Percentiles rank a stretch among this genome's conserved stretches.
Evolutionary conservation across 2,329 filamentous ascomycete genomes (phyloP).

Genomic region (Aureobasidium pullulans): DNA sequence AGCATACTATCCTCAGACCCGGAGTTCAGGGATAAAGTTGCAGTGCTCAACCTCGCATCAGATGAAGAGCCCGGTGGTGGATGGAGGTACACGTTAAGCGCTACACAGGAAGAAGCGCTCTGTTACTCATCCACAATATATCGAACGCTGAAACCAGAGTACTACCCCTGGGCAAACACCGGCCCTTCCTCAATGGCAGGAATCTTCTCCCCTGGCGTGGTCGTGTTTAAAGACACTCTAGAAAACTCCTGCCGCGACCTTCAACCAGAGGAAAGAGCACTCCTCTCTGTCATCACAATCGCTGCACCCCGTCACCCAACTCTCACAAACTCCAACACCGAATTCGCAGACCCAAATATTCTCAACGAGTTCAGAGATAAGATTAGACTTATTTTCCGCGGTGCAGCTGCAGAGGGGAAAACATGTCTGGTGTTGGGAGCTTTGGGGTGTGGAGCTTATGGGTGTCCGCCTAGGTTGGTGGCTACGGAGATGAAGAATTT

Average conservation of each 20-base stretch:
- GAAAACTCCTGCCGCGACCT: neutral
- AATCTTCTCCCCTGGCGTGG: neutral
- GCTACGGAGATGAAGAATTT: neutral
- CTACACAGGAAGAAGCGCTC: slow-evolving; percentile 12
- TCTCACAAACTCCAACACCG: neutral
- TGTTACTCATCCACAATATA: slow-evolving; percentile 11
- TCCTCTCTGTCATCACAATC: slow-evolving; percentile 7
- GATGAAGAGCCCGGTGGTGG: slow-evolving; percentile 9
- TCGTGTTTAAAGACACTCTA: slow-evolving; percentile 6
- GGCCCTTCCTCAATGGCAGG: neutral
- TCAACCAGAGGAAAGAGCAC: neutral
- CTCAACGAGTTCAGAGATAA: neutral
- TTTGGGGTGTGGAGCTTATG: slow-evolving; percentile 5
- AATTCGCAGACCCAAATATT: neutral
- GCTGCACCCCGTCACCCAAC: neutral
- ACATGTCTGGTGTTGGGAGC: slow-evolving; percentile 3
- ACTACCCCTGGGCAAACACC: slow-evolving; percentile 3
- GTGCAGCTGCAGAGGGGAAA: neutral
- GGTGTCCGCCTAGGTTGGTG: slow-evolving; percentile 1
- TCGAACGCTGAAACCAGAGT: neutral
- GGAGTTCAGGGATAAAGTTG: neutral
- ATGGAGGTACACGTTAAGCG: slow-evolving; percentile 9
- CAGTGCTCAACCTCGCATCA: slow-evolving; percentile 5
- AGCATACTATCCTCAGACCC: neutral
- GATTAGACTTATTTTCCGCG: neutral